Base-by-base conservation (phyloP, 148 eudicot species). In the Oxyria digyna region DNA sequence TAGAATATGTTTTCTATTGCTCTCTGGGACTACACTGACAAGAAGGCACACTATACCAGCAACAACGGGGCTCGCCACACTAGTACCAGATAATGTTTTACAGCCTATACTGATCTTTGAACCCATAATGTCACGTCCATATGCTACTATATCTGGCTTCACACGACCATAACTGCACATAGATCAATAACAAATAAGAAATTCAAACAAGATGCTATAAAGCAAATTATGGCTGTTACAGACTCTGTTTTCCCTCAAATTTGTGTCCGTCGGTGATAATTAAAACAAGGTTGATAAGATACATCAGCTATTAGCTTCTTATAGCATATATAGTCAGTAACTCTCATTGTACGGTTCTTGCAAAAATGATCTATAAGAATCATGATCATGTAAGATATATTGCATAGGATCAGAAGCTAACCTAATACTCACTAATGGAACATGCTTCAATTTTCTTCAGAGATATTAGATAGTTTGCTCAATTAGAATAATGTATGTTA, bases 21-120 rank as follows among this genome's bases (percentile, higher is more conserved):
- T 76, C 81, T 86, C 96, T 73, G 97, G 93, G 70, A 94, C 79
- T 68, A 94, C 81, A 75, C 99, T 94, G 45, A 88, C 96, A 74
- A 94, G 97, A 70, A 94, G 83, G 82, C 99, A 94, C 67, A 94
- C 97, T 46, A 90, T 85, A 72, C 99, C 99, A 82, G 99, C 99
- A 77, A 94, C 99, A 42, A 94, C 99, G 63, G 99, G 99, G 82
- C 99, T 94, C 43, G 99, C 99, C 68, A 94, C 97, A 55, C 99
- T 94, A 29, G 99, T 94, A 20, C 99, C 99, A 62, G 99, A 94
- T 71, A 90, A 81, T 78, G 91, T 88, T 83, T 87, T 94, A 76
- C 99, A 94, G 67, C 99, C 99, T 42, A 91, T 94, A 73, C 97
- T 94, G 43, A 94, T 94, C 81, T 90, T 94, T 65, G 99, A 91